Conservation (phyloP, 116 monocot species). For the Zostera marina region DNA sequence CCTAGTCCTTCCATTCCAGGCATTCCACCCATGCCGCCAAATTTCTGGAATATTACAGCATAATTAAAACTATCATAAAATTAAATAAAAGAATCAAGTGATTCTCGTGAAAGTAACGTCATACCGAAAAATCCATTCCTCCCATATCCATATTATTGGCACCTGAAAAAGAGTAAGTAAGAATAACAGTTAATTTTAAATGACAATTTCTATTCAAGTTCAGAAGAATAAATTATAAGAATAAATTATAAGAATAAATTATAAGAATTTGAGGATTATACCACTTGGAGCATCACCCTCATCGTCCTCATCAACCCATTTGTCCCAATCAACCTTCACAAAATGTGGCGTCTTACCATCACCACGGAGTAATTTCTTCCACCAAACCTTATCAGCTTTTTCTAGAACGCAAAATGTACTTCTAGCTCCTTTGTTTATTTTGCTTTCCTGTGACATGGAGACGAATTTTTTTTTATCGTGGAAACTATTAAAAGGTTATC, state of each 20-base stretch:
- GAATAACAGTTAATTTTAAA: neutral
- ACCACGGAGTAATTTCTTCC: slow-evolving; percentile 63
- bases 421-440: slow-evolving; percentile 63
- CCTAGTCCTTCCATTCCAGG: neutral
- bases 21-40: slow-evolving; percentile 38
- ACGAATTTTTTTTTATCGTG: neutral
- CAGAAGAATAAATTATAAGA: neutral
- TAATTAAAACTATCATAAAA: neutral
- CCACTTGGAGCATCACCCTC: slow-evolving; percentile 23
- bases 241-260: neutral
- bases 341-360: slow-evolving; percentile 77
- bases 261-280: neutral
- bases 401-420: slow-evolving; percentile 56
- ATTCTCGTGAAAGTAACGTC: no score
- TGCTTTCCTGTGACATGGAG: slow-evolving; percentile 42
- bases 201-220: neutral
- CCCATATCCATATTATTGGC: slow-evolving; percentile 41
- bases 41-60: slow-evolving; percentile 28
- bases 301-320: slow-evolving; percentile 88
- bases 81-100: neutral
- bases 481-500: neutral
- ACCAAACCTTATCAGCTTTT: slow-evolving; percentile 69
- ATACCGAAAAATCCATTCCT: slow-evolving; percentile 93
- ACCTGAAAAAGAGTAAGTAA: slow-evolving; percentile 4
- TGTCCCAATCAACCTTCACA: slow-evolving; percentile 92